Conservation (phyloP, 768 basidiomycete species). For the Rhodotorula graminis region DNA sequence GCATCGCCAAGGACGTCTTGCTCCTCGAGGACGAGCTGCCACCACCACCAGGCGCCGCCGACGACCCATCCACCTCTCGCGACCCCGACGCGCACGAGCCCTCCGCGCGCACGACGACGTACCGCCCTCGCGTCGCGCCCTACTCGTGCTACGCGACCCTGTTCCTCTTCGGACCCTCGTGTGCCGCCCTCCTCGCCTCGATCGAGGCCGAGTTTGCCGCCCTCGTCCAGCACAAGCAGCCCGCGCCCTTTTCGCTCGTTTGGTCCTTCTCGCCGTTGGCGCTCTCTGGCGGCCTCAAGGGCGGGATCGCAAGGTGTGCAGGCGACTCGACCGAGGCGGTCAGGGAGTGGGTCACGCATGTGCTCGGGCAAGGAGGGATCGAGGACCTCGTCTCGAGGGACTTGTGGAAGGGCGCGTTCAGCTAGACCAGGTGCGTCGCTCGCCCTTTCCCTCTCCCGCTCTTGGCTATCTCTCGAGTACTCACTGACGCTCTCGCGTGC, state of each 20-base stretch:
- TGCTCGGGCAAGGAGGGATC: slow-evolving; percentile 27
- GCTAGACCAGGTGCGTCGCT: background rate
- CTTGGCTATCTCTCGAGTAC: too few relatives aligned
- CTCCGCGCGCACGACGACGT: slow-evolving; percentile 44
- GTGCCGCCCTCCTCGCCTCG: slow-evolving; percentile 52
- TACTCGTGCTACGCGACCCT: slow-evolving; percentile 88
- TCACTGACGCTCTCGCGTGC: background rate
- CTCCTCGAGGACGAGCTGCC: slow-evolving; percentile 57
- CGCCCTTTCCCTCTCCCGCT: background rate
- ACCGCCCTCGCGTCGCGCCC: slow-evolving; percentile 63
- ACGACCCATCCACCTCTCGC: background rate
- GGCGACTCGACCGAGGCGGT: slow-evolving; percentile 39
- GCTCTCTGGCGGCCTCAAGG: slow-evolving; percentile 10
- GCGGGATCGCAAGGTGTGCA: slow-evolving; percentile 39
- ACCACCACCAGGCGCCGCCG: background rate
- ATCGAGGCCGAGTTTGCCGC: slow-evolving; percentile 55
- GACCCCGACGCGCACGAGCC: slow-evolving; percentile 38
- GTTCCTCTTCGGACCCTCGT: slow-evolving; percentile 67
- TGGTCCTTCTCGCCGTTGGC: slow-evolving; percentile 73
- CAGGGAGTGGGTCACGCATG: slow-evolving; percentile 39
- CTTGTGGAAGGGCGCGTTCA: slow-evolving; percentile 35
- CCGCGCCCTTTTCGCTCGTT: slow-evolving; percentile 59
- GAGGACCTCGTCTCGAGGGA: slow-evolving; percentile 35
- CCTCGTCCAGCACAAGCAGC: slow-evolving; percentile 61
- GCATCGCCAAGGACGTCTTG: slow-evolving; percentile 70